These are phyloP conservation scores for Claviceps citrina DNA, from an alignment of 2,329 filamentous ascomycete genomes.

Conservation along the genomic window DNA sequence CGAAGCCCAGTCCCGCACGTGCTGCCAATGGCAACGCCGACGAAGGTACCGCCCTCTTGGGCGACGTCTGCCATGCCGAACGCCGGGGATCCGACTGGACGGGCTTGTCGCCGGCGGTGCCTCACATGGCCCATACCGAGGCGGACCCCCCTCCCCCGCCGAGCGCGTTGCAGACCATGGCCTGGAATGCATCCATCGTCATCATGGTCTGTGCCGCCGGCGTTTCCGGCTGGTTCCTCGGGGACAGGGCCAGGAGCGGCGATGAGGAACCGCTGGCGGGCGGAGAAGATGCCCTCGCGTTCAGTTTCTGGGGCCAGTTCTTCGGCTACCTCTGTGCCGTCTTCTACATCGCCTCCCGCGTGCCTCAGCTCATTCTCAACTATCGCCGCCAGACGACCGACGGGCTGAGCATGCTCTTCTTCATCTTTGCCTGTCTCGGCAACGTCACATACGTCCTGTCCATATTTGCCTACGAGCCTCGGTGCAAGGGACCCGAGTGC, in stretches of 20 bases:
- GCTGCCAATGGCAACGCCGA: constrained; percentile 22
- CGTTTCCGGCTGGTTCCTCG: constrained; percentile 71
- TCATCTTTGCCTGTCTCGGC: constrained; percentile 88
- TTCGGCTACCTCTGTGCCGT: constrained; percentile 87
- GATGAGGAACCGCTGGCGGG: constrained; percentile 24
- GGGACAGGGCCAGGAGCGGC: constrained; percentile 21
- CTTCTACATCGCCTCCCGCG: constrained; percentile 74
- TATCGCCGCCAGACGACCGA: constrained; percentile 86
- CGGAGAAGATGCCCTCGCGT: constrained; percentile 37
- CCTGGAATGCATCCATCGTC: constrained; percentile 64
- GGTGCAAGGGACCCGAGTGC: constrained; percentile 44
- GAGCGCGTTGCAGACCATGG: constrained; percentile 38
- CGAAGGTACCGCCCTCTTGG: constrained; percentile 38
- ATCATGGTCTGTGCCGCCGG: constrained; percentile 73
- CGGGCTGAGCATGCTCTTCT: constrained; percentile 85
- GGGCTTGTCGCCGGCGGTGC: constrained; percentile 65
- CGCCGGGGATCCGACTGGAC: constrained; percentile 41
- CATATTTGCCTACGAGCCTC: constrained; percentile 78
- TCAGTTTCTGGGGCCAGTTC: constrained; percentile 69
- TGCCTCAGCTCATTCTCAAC: constrained; percentile 86
- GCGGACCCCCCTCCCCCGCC: constrained; percentile 30
- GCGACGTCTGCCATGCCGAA: constrained; percentile 27
- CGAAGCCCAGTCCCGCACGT: constrained; percentile 23
- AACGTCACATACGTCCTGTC: constrained; percentile 87
- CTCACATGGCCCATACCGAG: constrained; percentile 43